Conservation (phyloP, 805 yeast genomes). For the Candida nonsorbophila region DNA sequence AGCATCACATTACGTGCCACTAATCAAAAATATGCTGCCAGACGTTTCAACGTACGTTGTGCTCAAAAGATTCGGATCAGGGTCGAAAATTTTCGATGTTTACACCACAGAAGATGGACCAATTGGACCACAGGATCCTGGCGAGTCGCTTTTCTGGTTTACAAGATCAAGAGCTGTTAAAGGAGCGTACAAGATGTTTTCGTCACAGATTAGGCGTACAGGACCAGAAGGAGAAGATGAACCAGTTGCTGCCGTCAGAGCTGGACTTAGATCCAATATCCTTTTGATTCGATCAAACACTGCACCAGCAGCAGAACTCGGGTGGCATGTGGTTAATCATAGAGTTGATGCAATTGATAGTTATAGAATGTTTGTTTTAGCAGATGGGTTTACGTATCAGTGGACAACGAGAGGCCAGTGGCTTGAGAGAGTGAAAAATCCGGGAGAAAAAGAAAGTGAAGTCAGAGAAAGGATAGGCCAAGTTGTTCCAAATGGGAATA, state of each 20-base stretch:
- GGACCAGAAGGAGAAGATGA: conserved; percentile 47
- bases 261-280: conserved; percentile 58
- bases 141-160: conserved; percentile 46
- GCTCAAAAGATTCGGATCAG: conserved; percentile 55
- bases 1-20: conserved; percentile 53
- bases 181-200: conserved; percentile 59
- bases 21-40: conserved; percentile 38
- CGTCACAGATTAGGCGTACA: conserved; percentile 32
- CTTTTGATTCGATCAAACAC: conserved; percentile 47
- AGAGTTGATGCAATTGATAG: conserved; percentile 57
- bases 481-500: conserved; percentile 46
- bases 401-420: conserved; percentile 60
- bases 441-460: conserved; percentile 62
- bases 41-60: conserved; percentile 41
- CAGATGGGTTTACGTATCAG: conserved; percentile 58
- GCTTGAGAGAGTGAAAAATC: conserved; percentile 51
- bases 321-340: conserved; percentile 60
- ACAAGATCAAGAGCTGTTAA: conserved; percentile 61
- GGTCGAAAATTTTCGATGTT: conserved; percentile 53
- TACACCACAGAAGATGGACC: conserved; percentile 41
- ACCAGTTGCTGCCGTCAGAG: conserved; percentile 55
- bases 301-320: conserved; percentile 50
- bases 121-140: conserved; percentile 37
- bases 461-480: conserved; percentile 60
- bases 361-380: conserved; percentile 54